Base-by-base conservation (phyloP, 2,329 filamentous ascomycete species). In the Trichoderma sp. region DNA sequence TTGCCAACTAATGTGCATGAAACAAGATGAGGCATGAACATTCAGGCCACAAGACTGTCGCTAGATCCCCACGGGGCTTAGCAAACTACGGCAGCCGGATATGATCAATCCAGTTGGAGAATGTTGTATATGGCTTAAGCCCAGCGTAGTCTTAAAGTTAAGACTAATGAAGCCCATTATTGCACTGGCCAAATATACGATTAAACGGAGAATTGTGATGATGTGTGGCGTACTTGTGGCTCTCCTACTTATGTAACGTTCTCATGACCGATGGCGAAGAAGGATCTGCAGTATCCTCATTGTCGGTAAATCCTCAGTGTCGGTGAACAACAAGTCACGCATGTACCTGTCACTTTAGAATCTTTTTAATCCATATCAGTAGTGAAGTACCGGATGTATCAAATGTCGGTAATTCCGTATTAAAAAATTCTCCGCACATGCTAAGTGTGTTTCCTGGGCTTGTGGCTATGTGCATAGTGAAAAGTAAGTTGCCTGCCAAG, bases 391-490 rank as follows among this genome's bases (percentile, higher is more conserved):
- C 18, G 15, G 18, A n/a, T 8, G 39, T 18, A 43, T 43, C 15
- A 2, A 43, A 43, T 8, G 39, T 43, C 39, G 39, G 39, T 43
- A 43, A 43, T 43, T 43, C 39, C 39, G 39, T 43, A n/a, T 43
- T 9, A n/a, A 43, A 43, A 43, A n/a, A n/a, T 43, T 43, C 39
- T 43, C 39, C 39, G 15, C 39, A 43, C 39, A 43, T 43, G 39
- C 18, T n/a, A 1, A n/a, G 1, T 43, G 39, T n/a, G 2, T 43
- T 43, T 0, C 39, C 2, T 0, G 15, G 15, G 39, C 15, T 43
- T 43, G 39, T 43, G 39, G 39, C 39, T 43, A 43, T n/a, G 39
- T 43, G 39, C 2, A n/a, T n/a, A n/a, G 39, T 43, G 39, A 43
- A 43, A 43, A n/a, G 39, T 43, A 43, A 43, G 39, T n/a, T 43